Base-by-base conservation (phyloP, 441 rosid species). In the Erodium chrysanthum region DNA sequence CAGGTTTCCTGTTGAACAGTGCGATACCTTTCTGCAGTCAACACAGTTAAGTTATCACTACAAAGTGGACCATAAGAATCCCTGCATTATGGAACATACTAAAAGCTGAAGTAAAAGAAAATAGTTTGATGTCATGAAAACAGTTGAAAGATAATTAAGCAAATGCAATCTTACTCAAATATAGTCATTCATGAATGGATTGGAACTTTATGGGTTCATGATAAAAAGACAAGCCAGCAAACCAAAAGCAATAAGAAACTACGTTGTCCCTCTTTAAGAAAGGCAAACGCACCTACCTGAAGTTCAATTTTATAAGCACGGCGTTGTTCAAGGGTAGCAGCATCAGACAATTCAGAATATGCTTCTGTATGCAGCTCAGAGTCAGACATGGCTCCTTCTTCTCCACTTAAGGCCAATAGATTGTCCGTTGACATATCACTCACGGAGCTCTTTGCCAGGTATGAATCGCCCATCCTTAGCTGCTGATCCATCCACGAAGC, bases 401-500 rank as follows among this genome's bases (percentile, higher is more conserved):
- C 97, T 77, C 82, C 96, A 71, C 50, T 84, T 22, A 68, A 66
- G 62, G 63, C 80, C 33, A 81, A 78, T 68, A 80, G 79, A 80
- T 71, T 84, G 69, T 88, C 92, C 64, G 73, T 58, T 27, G 83
- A 75, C 71, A 81, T 74, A 56, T 91, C 93, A 75, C 50, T 76
- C 75, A 89, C 93, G 5, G 79, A 37, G 9, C 5, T 37, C 42
- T 37, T 89, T 40, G 75, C 85, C 60, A 76, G 68, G 84, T 74
- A 73, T 48, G 88, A 80, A 68, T 88, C 89, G 70, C 83, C 88
- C 61, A 84, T 75, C 78, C 75, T 84, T 72, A 89, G 78, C 58
- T 91, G 96, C 73, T 85, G 89, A 73, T 89, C 96, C 96, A 94
- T 88, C 97, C 97, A 94, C 71, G 83, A 46, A 83, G 94, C 96